Evolutionary conservation across 225 moss, liverwort and hornwort species (phyloP), one percentile per base, ranked within the genome.

Genomic region (Bryum argenteum): DNA sequence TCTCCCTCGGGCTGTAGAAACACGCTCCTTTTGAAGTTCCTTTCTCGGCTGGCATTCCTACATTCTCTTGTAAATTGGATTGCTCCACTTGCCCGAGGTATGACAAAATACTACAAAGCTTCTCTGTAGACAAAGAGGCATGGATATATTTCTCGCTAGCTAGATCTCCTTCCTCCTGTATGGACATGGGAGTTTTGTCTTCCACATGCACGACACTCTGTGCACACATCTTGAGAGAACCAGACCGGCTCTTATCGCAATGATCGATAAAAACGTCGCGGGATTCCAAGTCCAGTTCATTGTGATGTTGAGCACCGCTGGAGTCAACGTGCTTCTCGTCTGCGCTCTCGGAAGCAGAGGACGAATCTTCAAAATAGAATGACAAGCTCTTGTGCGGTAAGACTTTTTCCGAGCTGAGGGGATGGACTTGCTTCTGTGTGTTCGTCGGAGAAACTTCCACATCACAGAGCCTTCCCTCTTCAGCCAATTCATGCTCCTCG

Each of bases 11-110:
- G 43, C 86, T 91, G 23, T 75, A 76, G 11, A 59, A 75, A 64
- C 83, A 93, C 5, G 66, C 57, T 58, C 63, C 77, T 69, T 69
- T 60, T 18, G 77, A 40, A 58, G 48, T 47, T 63, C 50, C 81
- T 68, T 77, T 71, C 62, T 87, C 86, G 11, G 63, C 65, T 17
- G 80, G 28, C 53, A 75, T 51, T 9, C 44, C 77, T 51, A 66
- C 65, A 62, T 83, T 88, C 22, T 87, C 85, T 58, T 88, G 91
- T 24, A 82, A 56, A 79, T 87, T 93, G 14, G 96, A 93, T 59
- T 84, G 83, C 67, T 93, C 91, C 41, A 96, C 96, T 65, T 96
- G 96, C 15, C 91, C 93, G 51, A 91, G 81, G 64, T 96, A 96
- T 18, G 91, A 90, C 9, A 93, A 75, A 44, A 96, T 96, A 66